These are phyloP conservation scores for Sicyos baderoa DNA, from an alignment of 306 rosid genomes.

Conservation along the genomic window DNA sequence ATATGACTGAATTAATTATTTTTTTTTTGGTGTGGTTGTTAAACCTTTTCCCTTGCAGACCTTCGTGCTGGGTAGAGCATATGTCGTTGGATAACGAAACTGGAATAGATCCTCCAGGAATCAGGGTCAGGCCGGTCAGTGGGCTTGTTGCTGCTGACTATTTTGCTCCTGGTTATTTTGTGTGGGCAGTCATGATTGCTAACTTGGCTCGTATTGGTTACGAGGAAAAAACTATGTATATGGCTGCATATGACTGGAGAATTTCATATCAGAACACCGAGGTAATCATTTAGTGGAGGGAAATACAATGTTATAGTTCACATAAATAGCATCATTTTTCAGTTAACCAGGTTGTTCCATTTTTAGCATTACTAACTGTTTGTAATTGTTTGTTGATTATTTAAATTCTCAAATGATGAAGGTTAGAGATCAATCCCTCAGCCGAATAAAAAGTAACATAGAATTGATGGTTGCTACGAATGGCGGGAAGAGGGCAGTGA, in stretches of 20 bases:
- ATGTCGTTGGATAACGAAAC: constrained; percentile 82
- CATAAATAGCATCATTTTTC: neutral
- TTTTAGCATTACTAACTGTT: neutral
- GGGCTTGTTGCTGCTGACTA: constrained; percentile 94
- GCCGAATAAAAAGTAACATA: constrained; percentile 75
- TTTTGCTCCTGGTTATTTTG: constrained; percentile 79
- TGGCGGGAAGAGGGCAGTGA: constrained; percentile 36
- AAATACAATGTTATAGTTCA: neutral
- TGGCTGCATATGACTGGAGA: constrained; percentile 95
- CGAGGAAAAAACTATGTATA: constrained; percentile 76
- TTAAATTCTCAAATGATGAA: constrained; percentile 15
- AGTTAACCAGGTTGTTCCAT: neutral
- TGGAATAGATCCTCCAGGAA: constrained; percentile 71
- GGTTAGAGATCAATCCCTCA: constrained; percentile 73
- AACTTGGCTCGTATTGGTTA: constrained; percentile 79
- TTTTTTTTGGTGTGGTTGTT: constrained; percentile 7
- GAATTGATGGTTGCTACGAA: constrained; percentile 36
- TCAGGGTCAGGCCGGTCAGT: constrained; percentile 67
- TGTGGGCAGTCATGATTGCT: constrained; percentile 83
- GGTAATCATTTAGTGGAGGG: constrained; percentile 29
- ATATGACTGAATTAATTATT: neutral
- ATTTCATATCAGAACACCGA: constrained; percentile 78
- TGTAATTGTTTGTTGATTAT: neutral
- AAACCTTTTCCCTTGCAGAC: constrained; percentile 36
- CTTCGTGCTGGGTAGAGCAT: constrained; percentile 80